phyloP scores from a whole-genome alignment of 2,329 filamentous ascomycete species.

The Beauveria australis region DNA sequence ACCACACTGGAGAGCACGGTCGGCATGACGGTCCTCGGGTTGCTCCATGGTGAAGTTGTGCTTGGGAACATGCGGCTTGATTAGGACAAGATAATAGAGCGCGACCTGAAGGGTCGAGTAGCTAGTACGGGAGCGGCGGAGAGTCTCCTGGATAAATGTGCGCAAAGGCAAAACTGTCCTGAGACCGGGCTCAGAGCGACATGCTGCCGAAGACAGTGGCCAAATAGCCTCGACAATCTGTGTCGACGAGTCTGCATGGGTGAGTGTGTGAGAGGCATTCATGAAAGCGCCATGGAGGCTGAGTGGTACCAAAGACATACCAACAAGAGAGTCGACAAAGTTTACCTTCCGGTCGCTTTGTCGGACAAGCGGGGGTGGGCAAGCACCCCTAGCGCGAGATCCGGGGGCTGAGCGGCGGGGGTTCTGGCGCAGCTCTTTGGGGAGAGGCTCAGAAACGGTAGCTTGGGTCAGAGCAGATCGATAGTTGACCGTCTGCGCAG shows the following conservation, averaged over 20 bases:
- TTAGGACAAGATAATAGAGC: constrained; percentile 89
- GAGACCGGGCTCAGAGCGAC: constrained; percentile 61
- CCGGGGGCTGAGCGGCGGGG: constrained; percentile 50
- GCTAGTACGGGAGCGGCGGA: constrained; percentile 88
- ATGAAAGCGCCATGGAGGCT: constrained; percentile 9
- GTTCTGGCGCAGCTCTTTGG: constrained; percentile 56
- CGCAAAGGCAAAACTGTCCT: constrained; percentile 81
- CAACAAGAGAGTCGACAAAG: constrained; percentile 95
- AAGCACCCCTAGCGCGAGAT: constrained; percentile 46
- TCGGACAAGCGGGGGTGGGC: constrained; percentile 69
- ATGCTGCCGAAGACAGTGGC: constrained; percentile 78
- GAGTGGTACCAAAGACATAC: constrained; percentile 54
- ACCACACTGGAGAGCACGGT: constrained; percentile 84
- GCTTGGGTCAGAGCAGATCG: constrained; percentile 20
- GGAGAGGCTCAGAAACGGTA: constrained; percentile 35
- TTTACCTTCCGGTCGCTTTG: constrained; percentile 88
- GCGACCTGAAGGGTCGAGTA: constrained; percentile 97
- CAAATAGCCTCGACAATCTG: constrained; percentile 97
- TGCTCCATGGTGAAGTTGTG: constrained; percentile 84
- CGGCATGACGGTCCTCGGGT: constrained; percentile 59
- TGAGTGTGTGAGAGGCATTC: constrained; percentile 23
- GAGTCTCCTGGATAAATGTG: constrained; percentile 94
- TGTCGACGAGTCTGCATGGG: constrained; percentile 75
- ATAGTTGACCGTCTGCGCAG: constrained; percentile 16
- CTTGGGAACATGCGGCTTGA: constrained; percentile 80